Conservation (phyloP, 176 grass and related monocot species). For the Rhynchospora breviuscula region DNA sequence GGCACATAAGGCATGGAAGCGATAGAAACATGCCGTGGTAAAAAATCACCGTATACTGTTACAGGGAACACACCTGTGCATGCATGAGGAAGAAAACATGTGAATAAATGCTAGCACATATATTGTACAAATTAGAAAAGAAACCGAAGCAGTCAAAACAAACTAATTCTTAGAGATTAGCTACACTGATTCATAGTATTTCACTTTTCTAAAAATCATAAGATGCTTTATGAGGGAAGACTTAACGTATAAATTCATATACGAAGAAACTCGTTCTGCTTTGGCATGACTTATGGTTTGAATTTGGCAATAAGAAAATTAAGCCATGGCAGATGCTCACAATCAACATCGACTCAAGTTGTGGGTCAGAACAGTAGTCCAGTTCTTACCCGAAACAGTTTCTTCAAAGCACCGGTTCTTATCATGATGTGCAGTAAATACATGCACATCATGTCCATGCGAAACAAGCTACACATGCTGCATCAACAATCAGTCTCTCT, state of each 20-base stretch:
- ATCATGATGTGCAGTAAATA: constrained; percentile 96
- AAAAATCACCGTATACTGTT: constrained; percentile 84
- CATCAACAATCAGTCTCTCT: constrained; percentile 90
- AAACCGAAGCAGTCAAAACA: neutral
- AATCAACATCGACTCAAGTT: neutral
- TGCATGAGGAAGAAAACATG: neutral
- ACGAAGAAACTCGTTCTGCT: neutral
- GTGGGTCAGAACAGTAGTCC: neutral
- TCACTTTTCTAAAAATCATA: neutral
- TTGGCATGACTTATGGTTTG: neutral
- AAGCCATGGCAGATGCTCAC: neutral
- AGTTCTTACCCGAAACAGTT: constrained; percentile 62
- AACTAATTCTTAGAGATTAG: constrained; percentile 10
- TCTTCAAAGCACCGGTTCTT: constrained; percentile 90
- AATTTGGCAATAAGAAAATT: neutral
- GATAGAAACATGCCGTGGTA: constrained; percentile 85
- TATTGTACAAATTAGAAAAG: constrained; percentile 1
- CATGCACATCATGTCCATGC: constrained; percentile 68
- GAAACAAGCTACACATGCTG: constrained; percentile 71
- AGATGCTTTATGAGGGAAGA: neutral
- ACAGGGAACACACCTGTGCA: constrained; percentile 62
- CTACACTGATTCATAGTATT: neutral
- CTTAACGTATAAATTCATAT: no score
- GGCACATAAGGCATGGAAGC: constrained; percentile 78
- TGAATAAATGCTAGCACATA: constrained; percentile 2